Conservation (phyloP, 805 yeast genomes). For the Saccharomycopsis capsularis region DNA sequence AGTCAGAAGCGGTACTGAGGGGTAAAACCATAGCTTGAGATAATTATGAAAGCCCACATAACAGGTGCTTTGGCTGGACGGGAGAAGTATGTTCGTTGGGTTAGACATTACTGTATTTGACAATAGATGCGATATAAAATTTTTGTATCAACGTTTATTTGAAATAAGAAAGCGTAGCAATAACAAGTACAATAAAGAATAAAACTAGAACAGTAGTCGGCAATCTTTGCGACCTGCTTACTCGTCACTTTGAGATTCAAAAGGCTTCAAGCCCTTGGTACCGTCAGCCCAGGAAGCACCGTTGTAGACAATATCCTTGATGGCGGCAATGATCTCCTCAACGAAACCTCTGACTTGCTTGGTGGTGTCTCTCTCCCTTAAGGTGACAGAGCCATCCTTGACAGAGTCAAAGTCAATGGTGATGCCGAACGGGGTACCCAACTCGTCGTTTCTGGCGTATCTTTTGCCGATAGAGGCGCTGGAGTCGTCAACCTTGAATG, state of each 20-base stretch:
- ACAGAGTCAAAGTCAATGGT: slow-evolving; percentile 93
- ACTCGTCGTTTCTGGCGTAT: slow-evolving; percentile 95
- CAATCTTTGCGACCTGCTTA: no score
- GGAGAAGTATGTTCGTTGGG: neutral
- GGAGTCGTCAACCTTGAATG: slow-evolving; percentile 94
- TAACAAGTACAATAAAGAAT: no score
- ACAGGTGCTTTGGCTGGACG: no score
- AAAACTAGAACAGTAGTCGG: no score
- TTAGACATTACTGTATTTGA: neutral
- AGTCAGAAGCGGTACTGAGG: slow-evolving; percentile 6
- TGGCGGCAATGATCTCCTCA: slow-evolving; percentile 62
- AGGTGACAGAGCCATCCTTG: slow-evolving; percentile 80
- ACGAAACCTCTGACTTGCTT: slow-evolving; percentile 91
- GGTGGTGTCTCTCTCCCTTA: slow-evolving; percentile 96
- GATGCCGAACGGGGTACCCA: slow-evolving; percentile 98
- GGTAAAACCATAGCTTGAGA: no score
- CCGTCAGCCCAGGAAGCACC: slow-evolving; percentile 83
- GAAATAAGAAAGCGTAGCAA: no score
- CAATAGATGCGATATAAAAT: neutral
- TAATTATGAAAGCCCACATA: no score
- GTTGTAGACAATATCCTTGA: slow-evolving; percentile 65
- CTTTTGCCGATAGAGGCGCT: slow-evolving; percentile 97
- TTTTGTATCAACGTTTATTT: neutral
- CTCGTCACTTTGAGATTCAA: slow-evolving; percentile 55
- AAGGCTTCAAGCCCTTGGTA: slow-evolving; percentile 61